A percentile compares a stretch with the other conserved stretches of the same genome.
These are phyloP conservation scores for Spatholobus suberectus DNA, from an alignment of 306 rosid species.

Conservation along the genomic window DNA sequence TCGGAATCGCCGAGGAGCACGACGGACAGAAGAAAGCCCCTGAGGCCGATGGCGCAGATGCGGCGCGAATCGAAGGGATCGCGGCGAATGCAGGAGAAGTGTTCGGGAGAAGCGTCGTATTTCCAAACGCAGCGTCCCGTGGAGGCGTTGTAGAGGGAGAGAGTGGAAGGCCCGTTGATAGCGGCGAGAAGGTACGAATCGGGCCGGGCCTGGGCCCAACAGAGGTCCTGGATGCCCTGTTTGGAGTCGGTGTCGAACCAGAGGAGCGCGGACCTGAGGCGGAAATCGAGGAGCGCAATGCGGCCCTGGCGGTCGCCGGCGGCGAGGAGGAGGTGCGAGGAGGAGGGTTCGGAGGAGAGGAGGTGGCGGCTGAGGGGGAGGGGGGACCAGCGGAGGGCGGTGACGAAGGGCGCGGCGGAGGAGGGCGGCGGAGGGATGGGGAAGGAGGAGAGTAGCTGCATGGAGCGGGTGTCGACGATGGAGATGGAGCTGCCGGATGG, in stretches of 20 bases:
- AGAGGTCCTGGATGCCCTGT: slow-evolving; percentile 79
- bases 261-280: slow-evolving; percentile 60
- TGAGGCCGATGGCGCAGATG: slow-evolving; percentile 79
- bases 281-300: slow-evolving; percentile 81
- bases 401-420: slow-evolving; percentile 80
- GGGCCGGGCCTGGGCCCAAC: slow-evolving; percentile 85
- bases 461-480: slow-evolving; percentile 78
- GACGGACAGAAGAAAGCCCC: slow-evolving; percentile 75
- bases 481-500: slow-evolving; percentile 89
- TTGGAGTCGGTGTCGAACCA: slow-evolving; percentile 79
- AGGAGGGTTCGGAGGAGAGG: slow-evolving; percentile 81
- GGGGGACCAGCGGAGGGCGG: slow-evolving; percentile 91
- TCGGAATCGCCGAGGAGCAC: slow-evolving; percentile 71
- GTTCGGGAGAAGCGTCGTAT: slow-evolving; percentile 81
- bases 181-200: slow-evolving; percentile 74
- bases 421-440: slow-evolving; percentile 79
- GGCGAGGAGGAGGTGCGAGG: slow-evolving; percentile 89
- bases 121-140: slow-evolving; percentile 86
- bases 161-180: slow-evolving; percentile 71
- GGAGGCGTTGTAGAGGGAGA: slow-evolving; percentile 66
- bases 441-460: slow-evolving; percentile 76
- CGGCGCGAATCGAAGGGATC: slow-evolving; percentile 96
- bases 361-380: slow-evolving; percentile 81
- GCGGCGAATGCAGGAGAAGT: slow-evolving; percentile 77
- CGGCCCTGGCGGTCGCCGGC: slow-evolving; percentile 94